Percentiles rank a stretch among this genome's conserved stretches.
Evolutionary conservation across 2,329 filamentous ascomycete species (phyloP).

Genomic region (Penicillium sp.): DNA sequence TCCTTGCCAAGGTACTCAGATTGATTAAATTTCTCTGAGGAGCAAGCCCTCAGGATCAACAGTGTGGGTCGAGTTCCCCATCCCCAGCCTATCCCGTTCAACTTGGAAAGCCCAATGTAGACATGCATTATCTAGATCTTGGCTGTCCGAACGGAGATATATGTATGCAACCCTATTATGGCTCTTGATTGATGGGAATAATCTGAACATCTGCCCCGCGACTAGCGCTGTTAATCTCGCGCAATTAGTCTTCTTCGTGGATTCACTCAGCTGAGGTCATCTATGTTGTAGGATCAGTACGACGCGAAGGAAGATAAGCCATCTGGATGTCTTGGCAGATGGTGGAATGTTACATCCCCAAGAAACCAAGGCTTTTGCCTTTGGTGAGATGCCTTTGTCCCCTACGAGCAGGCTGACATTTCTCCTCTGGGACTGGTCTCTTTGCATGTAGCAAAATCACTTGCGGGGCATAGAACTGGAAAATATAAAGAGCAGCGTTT

Average conservation of each 20-base stretch:
- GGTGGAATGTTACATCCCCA: conserved; percentile 24
- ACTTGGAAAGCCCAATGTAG: neutral
- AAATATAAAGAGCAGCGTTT: conserved; percentile 10
- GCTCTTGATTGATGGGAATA: conserved; percentile 2
- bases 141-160: neutral
- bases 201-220: neutral
- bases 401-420: neutral
- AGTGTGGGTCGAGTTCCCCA: neutral
- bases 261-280: conserved; percentile 13
- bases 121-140: neutral
- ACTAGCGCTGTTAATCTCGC: neutral
- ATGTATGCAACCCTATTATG: neutral
- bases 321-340: conserved; percentile 18
- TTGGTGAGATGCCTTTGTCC: neutral
- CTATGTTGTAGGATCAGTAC: conserved; percentile 11
- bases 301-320: conserved; percentile 14
- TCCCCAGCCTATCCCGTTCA: neutral
- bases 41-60: neutral
- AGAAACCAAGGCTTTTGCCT: conserved; percentile 11
- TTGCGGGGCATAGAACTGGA: neutral
- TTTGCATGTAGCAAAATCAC: neutral
- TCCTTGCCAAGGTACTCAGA: neutral
- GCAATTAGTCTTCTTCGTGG: neutral
- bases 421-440: neutral
- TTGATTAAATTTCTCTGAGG: neutral